Conservation (phyloP, 1,139 yeast genomes). For the Pichia sp. region DNA sequence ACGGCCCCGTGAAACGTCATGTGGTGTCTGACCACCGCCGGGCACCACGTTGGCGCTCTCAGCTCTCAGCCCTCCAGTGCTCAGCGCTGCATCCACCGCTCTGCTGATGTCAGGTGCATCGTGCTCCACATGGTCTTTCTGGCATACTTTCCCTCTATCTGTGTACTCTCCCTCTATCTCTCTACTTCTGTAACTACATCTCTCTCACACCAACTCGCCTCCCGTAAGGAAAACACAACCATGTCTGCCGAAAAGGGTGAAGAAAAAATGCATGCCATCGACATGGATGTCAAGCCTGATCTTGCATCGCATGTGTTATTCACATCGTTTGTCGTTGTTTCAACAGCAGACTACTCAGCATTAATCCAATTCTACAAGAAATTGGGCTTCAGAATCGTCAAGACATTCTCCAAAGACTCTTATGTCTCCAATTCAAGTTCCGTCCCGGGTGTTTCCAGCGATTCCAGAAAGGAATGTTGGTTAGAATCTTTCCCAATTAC, state of each 20-base stretch:
- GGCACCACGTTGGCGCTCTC: too few relatives aligned
- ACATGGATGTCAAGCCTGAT: neutral
- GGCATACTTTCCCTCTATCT: too few relatives aligned
- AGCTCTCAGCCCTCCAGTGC: too few relatives aligned
- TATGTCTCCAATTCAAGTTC: conserved; percentile 36
- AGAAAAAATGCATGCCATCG: neutral
- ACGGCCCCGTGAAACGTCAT: too few relatives aligned
- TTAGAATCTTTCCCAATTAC: conserved; percentile 65
- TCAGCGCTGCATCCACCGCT: too few relatives aligned
- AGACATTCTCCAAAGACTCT: conserved; percentile 52
- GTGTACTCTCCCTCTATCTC: too few relatives aligned
- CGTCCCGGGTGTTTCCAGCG: conserved; percentile 54
- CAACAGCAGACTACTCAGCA: conserved; percentile 43
- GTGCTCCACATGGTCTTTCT: too few relatives aligned
- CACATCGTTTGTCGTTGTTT: conserved; percentile 59
- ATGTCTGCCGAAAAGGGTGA: neutral
- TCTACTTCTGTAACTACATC: too few relatives aligned
- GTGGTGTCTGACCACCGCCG: too few relatives aligned
- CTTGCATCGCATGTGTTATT: conserved; percentile 9
- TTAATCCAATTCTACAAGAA: conserved; percentile 52
- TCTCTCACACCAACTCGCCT: too few relatives aligned
- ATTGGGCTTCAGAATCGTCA: conserved; percentile 59
- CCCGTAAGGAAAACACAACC: too few relatives aligned
- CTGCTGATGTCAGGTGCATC: too few relatives aligned
- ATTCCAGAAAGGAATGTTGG: conserved; percentile 70